A percentile compares a stretch with the other conserved stretches of the same genome.
Evolutionary conservation across 106 monocot genomes (phyloP).

Genomic region (Vanilla planifolia): DNA sequence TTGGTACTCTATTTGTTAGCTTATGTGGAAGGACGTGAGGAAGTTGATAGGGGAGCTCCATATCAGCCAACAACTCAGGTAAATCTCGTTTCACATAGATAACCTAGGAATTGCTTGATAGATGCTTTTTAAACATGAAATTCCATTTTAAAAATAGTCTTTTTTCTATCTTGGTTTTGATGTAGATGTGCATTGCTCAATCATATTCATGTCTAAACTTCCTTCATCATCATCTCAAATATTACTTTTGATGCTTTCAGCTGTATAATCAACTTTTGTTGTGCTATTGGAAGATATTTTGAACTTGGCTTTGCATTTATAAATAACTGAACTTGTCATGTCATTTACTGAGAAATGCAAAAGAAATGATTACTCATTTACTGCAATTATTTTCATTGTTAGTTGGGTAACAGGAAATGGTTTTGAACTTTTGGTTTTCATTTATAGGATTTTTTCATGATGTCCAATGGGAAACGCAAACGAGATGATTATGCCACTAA

Average conservation of each 20-base stretch:
- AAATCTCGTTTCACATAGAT: not conserved
- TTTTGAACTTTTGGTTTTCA: constrained; percentile 7
- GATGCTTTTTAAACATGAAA: not conserved
- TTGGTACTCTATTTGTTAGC: constrained; percentile 34
- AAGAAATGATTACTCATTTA: too few relatives aligned
- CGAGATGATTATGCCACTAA: constrained; percentile 67
- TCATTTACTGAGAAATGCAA: too few relatives aligned
- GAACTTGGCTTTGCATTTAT: not conserved
- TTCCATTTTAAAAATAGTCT: not conserved
- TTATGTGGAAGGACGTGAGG: constrained; percentile 87
- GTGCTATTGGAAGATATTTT: not conserved
- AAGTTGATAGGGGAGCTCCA: constrained; percentile 65
- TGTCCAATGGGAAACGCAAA: constrained; percentile 79
- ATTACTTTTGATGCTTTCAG: not conserved
- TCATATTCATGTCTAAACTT: too few relatives aligned
- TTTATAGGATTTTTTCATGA: constrained; percentile 78
- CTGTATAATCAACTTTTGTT: not conserved
- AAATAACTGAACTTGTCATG: too few relatives aligned
- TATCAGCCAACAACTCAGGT: constrained; percentile 73
- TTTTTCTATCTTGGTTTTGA: too few relatives aligned
- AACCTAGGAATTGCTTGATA: too few relatives aligned
- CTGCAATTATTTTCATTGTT: too few relatives aligned
- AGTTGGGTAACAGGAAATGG: too few relatives aligned
- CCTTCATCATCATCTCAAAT: not conserved
- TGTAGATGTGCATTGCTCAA: too few relatives aligned